phyloP scores from a whole-genome alignment of 768 basidiomycete genomes.

The Mycena floridula region DNA sequence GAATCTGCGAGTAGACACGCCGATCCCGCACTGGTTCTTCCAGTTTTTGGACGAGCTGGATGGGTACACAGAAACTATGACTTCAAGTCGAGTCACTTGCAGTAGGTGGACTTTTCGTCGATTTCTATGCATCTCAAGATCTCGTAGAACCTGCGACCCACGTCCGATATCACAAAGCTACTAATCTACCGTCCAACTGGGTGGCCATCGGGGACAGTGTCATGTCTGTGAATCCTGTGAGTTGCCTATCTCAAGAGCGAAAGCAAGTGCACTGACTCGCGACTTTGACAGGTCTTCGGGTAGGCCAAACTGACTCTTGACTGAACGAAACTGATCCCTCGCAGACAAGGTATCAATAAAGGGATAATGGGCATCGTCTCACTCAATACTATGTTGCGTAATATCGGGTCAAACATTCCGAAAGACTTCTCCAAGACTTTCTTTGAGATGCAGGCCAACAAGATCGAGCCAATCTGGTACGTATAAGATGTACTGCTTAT shows the following conservation, averaged over 20 bases:
- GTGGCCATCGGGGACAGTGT: conserved; percentile 28
- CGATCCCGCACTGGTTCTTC: conserved; percentile 22
- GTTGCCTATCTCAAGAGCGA: no score
- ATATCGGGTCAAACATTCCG: background rate
- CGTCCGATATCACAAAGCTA: conserved; percentile 19
- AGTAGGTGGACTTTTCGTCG: conserved; percentile 6
- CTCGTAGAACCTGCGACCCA: conserved; percentile 17
- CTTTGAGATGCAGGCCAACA: conserved; percentile 5
- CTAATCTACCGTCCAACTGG: conserved; percentile 24
- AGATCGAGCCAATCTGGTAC: conserved; percentile 6
- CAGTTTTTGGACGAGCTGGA: conserved; percentile 20
- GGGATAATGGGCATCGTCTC: conserved; percentile 12
- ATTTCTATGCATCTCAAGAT: background rate
- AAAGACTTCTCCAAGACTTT: conserved; percentile 5
- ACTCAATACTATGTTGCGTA: conserved; percentile 6
- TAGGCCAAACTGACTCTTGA: no score
- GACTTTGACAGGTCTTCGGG: background rate
- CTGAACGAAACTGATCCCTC: no score
- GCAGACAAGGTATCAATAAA: conserved; percentile 12
- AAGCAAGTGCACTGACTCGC: background rate
- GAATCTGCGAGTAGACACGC: conserved; percentile 7
- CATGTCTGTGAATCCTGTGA: conserved; percentile 11
- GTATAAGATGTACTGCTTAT: background rate
- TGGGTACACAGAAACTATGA: conserved; percentile 14
- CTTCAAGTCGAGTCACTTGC: conserved; percentile 10